Evolutionary conservation across 495 filamentous ascomycete species (phyloP).

Genomic region (Penicillium arizonense): DNA sequence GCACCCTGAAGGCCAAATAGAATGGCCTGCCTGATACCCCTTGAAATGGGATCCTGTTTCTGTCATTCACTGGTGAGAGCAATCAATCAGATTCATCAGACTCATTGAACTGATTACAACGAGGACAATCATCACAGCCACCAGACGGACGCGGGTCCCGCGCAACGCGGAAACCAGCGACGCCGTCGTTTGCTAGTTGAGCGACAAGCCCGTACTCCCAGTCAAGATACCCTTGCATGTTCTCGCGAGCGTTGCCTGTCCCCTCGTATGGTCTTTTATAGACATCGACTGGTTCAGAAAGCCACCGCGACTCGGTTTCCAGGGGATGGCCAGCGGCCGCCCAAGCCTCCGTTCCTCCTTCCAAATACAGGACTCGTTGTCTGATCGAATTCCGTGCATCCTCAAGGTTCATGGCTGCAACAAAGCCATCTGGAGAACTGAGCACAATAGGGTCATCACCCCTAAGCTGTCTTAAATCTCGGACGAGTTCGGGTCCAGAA

Average conservation of each 20-base stretch:
- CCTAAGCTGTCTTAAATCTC: slow-evolving; percentile 10
- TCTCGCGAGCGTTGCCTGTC: slow-evolving; percentile 23
- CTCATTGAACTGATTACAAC: no score
- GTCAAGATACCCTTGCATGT: slow-evolving; percentile 29
- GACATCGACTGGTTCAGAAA: slow-evolving; percentile 25
- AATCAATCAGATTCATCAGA: no score
- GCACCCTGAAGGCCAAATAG: no score
- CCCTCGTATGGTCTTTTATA: slow-evolving; percentile 29
- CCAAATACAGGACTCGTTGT: slow-evolving; percentile 13
- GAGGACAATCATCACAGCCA: no score
- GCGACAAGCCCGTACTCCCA: slow-evolving; percentile 30
- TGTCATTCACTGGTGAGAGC: no score
- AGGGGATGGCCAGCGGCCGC: slow-evolving; percentile 14
- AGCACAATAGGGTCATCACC: slow-evolving; percentile 19
- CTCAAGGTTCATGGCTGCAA: slow-evolving; percentile 38
- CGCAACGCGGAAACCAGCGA: slow-evolving; percentile 23
- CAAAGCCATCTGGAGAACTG: slow-evolving; percentile 30
- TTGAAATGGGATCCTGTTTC: no score
- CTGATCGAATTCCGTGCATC: slow-evolving; percentile 1
- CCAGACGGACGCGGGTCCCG: background rate
- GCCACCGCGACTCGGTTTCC: slow-evolving; percentile 20
- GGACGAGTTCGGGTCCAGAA: slow-evolving; percentile 23
- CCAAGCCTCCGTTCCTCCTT: slow-evolving; percentile 23
- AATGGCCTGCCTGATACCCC: no score
- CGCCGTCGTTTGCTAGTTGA: slow-evolving; percentile 26